These are phyloP conservation scores for Pisolithus microcarpus DNA, from an alignment of 768 basidiomycete species.

Conservation along the genomic window DNA sequence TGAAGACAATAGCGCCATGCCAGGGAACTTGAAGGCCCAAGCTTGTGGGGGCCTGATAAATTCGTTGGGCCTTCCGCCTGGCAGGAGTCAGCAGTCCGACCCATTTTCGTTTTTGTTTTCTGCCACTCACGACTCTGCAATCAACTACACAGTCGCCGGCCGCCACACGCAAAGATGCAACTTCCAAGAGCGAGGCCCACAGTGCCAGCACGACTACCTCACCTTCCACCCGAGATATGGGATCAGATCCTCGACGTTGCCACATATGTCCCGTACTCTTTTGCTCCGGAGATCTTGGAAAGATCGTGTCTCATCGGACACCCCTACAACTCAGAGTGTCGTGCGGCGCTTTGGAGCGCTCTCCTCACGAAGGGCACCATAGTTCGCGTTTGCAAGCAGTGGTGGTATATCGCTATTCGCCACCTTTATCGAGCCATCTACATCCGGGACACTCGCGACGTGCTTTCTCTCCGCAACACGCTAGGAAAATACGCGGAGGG, in stretches of 20 bases:
- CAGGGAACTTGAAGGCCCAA: too few relatives aligned
- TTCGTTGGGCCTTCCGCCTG: too few relatives aligned
- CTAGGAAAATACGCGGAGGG: conserved; percentile 9
- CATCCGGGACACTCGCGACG: conserved; percentile 11
- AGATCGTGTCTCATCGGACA: conserved; percentile 7
- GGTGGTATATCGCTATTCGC: conserved; percentile 20
- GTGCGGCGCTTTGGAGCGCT: conserved; percentile 8
- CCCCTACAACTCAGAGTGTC: conserved; percentile 1
- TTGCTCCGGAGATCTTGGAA: conserved; percentile 20
- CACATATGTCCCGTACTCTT: conserved; percentile 11
- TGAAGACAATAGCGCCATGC: too few relatives aligned
- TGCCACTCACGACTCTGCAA: too few relatives aligned
- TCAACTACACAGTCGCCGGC: too few relatives aligned
- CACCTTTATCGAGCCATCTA: conserved; percentile 20
- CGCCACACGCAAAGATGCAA: too few relatives aligned
- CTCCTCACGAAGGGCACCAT: conserved; percentile 21
- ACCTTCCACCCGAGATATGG: conserved; percentile 22
- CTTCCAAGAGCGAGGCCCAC: conserved; percentile 2
- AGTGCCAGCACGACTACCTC: conserved; percentile 22
- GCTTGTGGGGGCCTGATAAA: too few relatives aligned
- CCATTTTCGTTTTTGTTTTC: too few relatives aligned
- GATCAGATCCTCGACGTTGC: conserved; percentile 17
- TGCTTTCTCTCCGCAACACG: conserved; percentile 14
- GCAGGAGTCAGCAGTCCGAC: too few relatives aligned
- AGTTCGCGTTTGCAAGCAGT: conserved; percentile 25